These are phyloP conservation scores for Pseudophaeomoniella oleicola DNA, from an alignment of 2,329 filamentous ascomycete species.

Conservation along the genomic window DNA sequence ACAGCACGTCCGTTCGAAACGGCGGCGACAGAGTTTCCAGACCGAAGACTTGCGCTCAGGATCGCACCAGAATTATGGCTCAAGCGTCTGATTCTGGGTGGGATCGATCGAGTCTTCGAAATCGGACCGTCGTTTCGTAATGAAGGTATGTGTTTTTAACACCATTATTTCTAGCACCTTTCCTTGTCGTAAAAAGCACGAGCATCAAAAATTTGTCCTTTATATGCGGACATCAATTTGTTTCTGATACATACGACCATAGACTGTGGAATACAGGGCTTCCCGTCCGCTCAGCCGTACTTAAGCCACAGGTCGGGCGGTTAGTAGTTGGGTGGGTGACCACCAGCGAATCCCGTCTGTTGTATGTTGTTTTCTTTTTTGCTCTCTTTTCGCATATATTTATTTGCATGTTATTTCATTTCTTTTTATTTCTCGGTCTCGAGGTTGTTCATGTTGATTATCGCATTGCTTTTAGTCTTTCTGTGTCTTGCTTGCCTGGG, in stretches of 20 bases:
- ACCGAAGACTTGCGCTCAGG: slow-evolving; percentile 58
- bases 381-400: not conserved
- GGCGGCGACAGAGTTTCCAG: slow-evolving; percentile 57
- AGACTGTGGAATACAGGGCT: slow-evolving; percentile 8
- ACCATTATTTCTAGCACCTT: slow-evolving; percentile 5
- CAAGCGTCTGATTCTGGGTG: slow-evolving; percentile 79
- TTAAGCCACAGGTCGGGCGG: slow-evolving; percentile 8
- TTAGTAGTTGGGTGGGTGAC: slow-evolving; percentile 10
- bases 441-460: no score
- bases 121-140: slow-evolving; percentile 89
- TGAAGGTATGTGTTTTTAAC: slow-evolving; percentile 43
- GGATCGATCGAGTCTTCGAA: slow-evolving; percentile 80
- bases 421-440: no score
- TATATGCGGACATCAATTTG: not conserved
- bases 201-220: no score
- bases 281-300: slow-evolving; percentile 12
- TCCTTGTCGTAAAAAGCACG: no score
- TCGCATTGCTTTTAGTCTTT: no score
- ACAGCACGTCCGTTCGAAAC: slow-evolving; percentile 78
- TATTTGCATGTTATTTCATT: no score
- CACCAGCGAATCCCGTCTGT: slow-evolving; percentile 10
- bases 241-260: slow-evolving; percentile 9
- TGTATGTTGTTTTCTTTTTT: slow-evolving; percentile 8
- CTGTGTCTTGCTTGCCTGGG: no score
- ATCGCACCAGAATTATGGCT: slow-evolving; percentile 94